phyloP scores from a whole-genome alignment of 2,329 filamentous ascomycete genomes.

The Cadophora gregata region DNA sequence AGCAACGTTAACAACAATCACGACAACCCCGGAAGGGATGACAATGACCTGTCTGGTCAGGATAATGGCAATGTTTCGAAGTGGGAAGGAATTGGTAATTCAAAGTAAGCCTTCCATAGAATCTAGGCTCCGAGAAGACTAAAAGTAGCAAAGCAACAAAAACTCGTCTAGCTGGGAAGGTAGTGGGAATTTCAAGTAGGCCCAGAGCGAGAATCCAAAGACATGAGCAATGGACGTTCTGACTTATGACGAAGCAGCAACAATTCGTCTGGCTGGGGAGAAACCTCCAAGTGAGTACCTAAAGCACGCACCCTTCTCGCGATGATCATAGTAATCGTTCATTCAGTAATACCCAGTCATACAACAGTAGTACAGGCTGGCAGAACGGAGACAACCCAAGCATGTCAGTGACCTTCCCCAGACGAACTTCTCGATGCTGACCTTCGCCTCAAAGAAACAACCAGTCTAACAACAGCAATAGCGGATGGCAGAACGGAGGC shows the following conservation, averaged over 20 bases:
- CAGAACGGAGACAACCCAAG: constrained; percentile 9
- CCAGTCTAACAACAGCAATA: constrained; percentile 18
- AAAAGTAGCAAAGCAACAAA: not conserved
- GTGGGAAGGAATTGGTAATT: not conserved
- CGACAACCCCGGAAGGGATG: not conserved
- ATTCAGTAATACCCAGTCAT: constrained; percentile 9
- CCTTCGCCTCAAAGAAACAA: not conserved
- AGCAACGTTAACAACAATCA: constrained; percentile 19
- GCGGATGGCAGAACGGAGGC: constrained; percentile 5
- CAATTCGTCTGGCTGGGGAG: constrained; percentile 14
- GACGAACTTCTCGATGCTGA: not conserved
- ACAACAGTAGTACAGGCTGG: not conserved
- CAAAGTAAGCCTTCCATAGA: not conserved
- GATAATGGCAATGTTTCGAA: not conserved
- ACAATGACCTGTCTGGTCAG: not conserved
- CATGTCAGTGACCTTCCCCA: not conserved
- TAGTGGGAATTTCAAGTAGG: constrained; percentile 8
- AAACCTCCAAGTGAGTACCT: not conserved
- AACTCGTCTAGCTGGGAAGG: constrained; percentile 3
- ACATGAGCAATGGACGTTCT: not conserved
- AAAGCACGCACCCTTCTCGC: not conserved
- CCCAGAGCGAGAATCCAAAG: not conserved
- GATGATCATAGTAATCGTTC: not conserved
- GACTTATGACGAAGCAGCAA: not conserved
- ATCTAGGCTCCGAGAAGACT: not conserved